Conservation (phyloP, 1,284 basidiomycete species). For the Athelia sp. region DNA sequence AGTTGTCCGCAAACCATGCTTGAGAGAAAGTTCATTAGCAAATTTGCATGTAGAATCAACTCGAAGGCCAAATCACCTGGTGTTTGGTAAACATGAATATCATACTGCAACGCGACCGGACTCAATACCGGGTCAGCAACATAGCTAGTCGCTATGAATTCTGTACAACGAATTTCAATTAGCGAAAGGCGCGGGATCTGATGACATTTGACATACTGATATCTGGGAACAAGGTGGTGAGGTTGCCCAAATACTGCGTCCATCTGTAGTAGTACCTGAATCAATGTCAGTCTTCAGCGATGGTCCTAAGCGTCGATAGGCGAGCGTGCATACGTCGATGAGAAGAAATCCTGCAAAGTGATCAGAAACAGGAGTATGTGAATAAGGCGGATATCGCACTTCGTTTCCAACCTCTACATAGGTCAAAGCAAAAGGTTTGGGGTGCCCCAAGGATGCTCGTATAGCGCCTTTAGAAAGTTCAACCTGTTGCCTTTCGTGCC, state of each 20-base stretch:
- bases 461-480: no score
- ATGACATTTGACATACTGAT: slow-evolving; percentile 37
- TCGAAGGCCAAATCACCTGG: slow-evolving; percentile 35
- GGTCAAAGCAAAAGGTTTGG: slow-evolving; percentile 51
- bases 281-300: not conserved
- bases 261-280: slow-evolving; percentile 64
- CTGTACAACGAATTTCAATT: slow-evolving; percentile 24
- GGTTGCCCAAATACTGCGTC: slow-evolving; percentile 48
- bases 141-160: slow-evolving; percentile 55
- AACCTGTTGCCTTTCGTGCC: no score
- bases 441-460: slow-evolving; percentile 58
- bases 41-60: no score
- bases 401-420: slow-evolving; percentile 69
- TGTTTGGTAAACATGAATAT: slow-evolving; percentile 64
- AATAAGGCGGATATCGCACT: slow-evolving; percentile 18
- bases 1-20: slow-evolving; percentile 57
- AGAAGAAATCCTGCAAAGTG: slow-evolving; percentile 43
- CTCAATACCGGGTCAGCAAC: slow-evolving; percentile 42
- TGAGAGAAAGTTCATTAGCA: no score
- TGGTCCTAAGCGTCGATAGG: not conserved
- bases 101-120: slow-evolving; percentile 52
- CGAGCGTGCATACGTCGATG: slow-evolving; percentile 14
- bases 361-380: slow-evolving; percentile 1
- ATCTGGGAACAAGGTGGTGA: slow-evolving; percentile 56
- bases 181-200: slow-evolving; percentile 4